Percentiles rank a stretch among this genome's conserved stretches.
phyloP scores from a whole-genome alignment of 2,329 filamentous ascomycete genomes.

The Aspergillus tanneri region DNA sequence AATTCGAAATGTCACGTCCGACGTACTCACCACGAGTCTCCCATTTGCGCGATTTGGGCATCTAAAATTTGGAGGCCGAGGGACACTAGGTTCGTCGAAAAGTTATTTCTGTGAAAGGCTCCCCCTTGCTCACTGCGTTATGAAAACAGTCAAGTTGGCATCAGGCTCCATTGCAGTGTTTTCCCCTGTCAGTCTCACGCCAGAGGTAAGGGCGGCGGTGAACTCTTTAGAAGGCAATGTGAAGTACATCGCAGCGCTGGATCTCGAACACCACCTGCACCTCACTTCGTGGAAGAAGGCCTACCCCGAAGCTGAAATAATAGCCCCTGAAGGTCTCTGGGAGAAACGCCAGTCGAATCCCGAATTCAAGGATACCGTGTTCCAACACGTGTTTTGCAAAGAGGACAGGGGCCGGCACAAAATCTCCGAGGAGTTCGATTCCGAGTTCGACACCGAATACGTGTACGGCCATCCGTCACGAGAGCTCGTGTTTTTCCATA shows the following conservation, averaged over 20 bases:
- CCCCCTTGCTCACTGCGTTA: background rate
- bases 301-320: slow-evolving; percentile 74
- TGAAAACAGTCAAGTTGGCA: slow-evolving; percentile 66
- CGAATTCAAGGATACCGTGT: slow-evolving; percentile 58
- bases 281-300: slow-evolving; percentile 77
- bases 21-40: slow-evolving; percentile 59
- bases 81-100: slow-evolving; percentile 68
- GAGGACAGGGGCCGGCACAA: slow-evolving; percentile 52
- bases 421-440: slow-evolving; percentile 76
- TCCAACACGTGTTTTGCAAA: slow-evolving; percentile 66
- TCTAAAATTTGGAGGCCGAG: slow-evolving; percentile 81
- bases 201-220: slow-evolving; percentile 63
- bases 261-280: slow-evolving; percentile 95
- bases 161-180: slow-evolving; percentile 82
- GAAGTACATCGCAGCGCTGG: slow-evolving; percentile 80
- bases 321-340: slow-evolving; percentile 78
- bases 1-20: slow-evolving; percentile 78
- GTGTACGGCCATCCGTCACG: slow-evolving; percentile 77
- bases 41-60: slow-evolving; percentile 80
- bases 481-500: slow-evolving; percentile 84
- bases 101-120: background rate
- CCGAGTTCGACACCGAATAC: slow-evolving; percentile 83
- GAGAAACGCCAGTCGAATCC: slow-evolving; percentile 71
- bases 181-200: slow-evolving; percentile 83
- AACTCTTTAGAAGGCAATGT: slow-evolving; percentile 67